Conservation (phyloP, 805 yeast species). For the Yamadazyma philogaea region DNA sequence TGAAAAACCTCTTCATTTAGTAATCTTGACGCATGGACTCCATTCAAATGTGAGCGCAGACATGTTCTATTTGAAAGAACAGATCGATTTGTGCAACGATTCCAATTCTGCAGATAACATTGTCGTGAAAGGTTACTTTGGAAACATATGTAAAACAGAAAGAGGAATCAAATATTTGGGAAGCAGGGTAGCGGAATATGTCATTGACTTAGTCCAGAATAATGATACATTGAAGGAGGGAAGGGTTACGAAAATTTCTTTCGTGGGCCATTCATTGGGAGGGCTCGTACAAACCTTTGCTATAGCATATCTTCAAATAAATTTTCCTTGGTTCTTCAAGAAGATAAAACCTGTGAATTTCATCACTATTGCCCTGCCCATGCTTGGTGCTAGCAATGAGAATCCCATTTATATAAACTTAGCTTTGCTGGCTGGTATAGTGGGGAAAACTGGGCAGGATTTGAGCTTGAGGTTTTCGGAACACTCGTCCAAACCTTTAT, state of each 20-base stretch:
- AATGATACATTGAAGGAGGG: slow-evolving; percentile 34
- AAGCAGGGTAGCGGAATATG: slow-evolving; percentile 69
- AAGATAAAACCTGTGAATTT: slow-evolving; percentile 71
- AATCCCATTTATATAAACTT: slow-evolving; percentile 82
- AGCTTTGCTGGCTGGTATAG: slow-evolving; percentile 80
- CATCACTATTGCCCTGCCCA: slow-evolving; percentile 81
- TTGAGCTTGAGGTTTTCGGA: slow-evolving; percentile 58
- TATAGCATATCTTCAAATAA: slow-evolving; percentile 68
- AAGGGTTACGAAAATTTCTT: slow-evolving; percentile 64
- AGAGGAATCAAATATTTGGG: slow-evolving; percentile 86
- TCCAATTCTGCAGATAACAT: slow-evolving; percentile 55
- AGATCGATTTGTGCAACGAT: slow-evolving; percentile 47
- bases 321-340: slow-evolving; percentile 68
- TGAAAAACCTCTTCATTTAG: slow-evolving; percentile 70
- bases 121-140: slow-evolving; percentile 77
- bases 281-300: slow-evolving; percentile 92
- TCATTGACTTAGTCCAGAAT: slow-evolving; percentile 52
- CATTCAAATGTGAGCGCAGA: slow-evolving; percentile 90
- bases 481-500: slow-evolving; percentile 54
- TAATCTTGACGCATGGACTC: slow-evolving; percentile 85
- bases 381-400: slow-evolving; percentile 83
- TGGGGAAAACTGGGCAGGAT: slow-evolving; percentile 94
- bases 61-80: slow-evolving; percentile 82
- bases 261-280: slow-evolving; percentile 91
- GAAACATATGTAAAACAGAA: slow-evolving; percentile 85